Evolutionary conservation across 306 rosid species (phyloP), one percentile per base, ranked within the genome.

Genomic region (Datisca glomerata): DNA sequence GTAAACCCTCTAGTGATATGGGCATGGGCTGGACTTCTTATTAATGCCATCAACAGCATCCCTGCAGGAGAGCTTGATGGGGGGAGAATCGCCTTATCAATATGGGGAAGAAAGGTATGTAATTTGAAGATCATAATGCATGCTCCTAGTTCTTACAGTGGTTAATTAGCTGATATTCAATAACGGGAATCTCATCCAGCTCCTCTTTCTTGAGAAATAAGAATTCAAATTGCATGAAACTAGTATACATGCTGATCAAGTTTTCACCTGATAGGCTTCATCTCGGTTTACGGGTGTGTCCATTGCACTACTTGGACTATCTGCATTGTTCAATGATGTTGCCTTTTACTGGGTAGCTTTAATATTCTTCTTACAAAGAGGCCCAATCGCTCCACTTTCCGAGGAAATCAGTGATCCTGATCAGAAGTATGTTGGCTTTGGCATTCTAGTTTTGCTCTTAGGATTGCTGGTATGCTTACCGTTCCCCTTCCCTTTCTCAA

Each of bases 1-100:
- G 43, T 91, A 34, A 91, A 91, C 66, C 96, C 96, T 64, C 92
- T 91, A 20, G 83, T 91, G 64, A 28, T 91, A 45, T 84, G 98
- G 98, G 96, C 98, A 40, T 91, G 96, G 98, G 96, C 96, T 25
- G 96, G 98, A 58, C 98, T 91, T 40, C 94, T 91, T 51, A 91
- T 91, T 38, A 91, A 91, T 49, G 92, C 98, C 63, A 80, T 84
- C 62, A 91, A 91, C 65, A 91, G 98, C 69, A 84, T 91, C 41
- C 98, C 96, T 15, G 96, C 96, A 0, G 98, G 98, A 56, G 95
- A 91, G 72, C 85, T 91, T 17, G 98, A 91, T 62, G 98, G 98
- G 19, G 98, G 98, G 7, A 69, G 86, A 78, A 80, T 91, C 43
- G 44, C 94, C 43, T 84, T 91, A 51, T 67, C 98, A 45, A 63